Conservation (phyloP, 2,329 filamentous ascomycete genomes). For the Ceratocystis variospora region DNA sequence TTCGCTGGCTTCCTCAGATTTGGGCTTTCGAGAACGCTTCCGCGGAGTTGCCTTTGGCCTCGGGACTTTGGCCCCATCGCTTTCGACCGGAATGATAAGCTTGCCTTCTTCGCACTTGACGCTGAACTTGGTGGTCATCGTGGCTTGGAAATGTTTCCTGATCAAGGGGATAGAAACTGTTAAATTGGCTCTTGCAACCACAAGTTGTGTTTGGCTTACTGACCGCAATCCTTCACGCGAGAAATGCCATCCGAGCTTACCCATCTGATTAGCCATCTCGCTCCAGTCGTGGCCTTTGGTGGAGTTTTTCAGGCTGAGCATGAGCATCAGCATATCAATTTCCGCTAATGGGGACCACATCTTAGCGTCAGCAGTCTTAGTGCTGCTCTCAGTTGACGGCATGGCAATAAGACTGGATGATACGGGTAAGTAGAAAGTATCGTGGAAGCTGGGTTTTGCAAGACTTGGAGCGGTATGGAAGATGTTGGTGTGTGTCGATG, state of each 20-base stretch:
- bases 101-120: not conserved
- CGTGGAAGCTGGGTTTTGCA: not conserved
- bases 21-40: not conserved
- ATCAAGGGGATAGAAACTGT: not conserved
- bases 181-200: not conserved
- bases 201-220: not conserved
- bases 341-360: slow-evolving; percentile 9
- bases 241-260: slow-evolving; percentile 3
- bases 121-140: not conserved
- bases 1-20: not conserved
- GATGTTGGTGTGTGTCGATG: no score
- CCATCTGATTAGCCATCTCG: not conserved
- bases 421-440: not conserved
- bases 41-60: not conserved
- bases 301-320: slow-evolving; percentile 8
- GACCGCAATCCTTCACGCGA: slow-evolving; percentile 6
- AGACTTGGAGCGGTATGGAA: no score
- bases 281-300: slow-evolving; percentile 6
- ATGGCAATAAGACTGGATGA: not conserved
- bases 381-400: not conserved
- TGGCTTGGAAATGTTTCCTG: slow-evolving; percentile 10
- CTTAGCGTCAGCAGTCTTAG: not conserved
- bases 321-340: slow-evolving; percentile 9
- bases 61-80: not conserved
- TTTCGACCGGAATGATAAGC: not conserved